phyloP scores from a whole-genome alignment of 768 basidiomycete species.

The Podaxis sp. region DNA sequence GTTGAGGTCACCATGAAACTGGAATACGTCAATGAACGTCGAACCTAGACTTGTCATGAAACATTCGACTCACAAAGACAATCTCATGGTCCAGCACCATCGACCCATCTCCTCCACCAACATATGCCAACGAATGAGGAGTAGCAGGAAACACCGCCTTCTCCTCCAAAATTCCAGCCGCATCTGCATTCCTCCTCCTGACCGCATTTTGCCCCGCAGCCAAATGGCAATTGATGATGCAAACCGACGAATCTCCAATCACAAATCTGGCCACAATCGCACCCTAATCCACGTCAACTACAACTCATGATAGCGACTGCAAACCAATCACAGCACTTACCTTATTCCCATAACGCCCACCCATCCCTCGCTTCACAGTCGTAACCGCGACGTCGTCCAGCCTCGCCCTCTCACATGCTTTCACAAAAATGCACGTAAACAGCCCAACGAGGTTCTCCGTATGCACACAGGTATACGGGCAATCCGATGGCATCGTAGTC shows the following conservation, averaged over 20 bases:
- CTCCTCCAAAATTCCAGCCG: slow-evolving; percentile 84
- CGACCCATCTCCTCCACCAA: slow-evolving; percentile 89
- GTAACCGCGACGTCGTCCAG: slow-evolving; percentile 72
- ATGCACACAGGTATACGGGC: slow-evolving; percentile 74
- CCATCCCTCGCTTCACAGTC: slow-evolving; percentile 89
- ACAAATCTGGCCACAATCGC: slow-evolving; percentile 88
- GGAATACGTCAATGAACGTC: slow-evolving; percentile 3
- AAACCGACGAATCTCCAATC: slow-evolving; percentile 88
- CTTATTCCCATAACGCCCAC: slow-evolving; percentile 94
- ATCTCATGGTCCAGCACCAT: slow-evolving; percentile 95
- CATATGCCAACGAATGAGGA: slow-evolving; percentile 62
- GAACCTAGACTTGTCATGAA: background rate
- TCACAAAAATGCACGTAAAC: slow-evolving; percentile 75
- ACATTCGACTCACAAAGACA: slow-evolving; percentile 61
- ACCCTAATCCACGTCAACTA: slow-evolving; percentile 44
- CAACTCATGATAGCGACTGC: background rate
- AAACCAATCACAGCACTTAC: slow-evolving; percentile 35
- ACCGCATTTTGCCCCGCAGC: slow-evolving; percentile 90
- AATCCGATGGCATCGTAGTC: slow-evolving; percentile 64
- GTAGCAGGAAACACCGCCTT: slow-evolving; percentile 58
- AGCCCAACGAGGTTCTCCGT: slow-evolving; percentile 90
- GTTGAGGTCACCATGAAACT: slow-evolving; percentile 94
- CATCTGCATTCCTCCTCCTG: slow-evolving; percentile 80
- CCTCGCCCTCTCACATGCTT: slow-evolving; percentile 52
- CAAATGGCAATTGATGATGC: slow-evolving; percentile 95